These are phyloP conservation scores for Eragrostis nindensis DNA, from an alignment of 176 grass and related monocot species.

Conservation along the genomic window DNA sequence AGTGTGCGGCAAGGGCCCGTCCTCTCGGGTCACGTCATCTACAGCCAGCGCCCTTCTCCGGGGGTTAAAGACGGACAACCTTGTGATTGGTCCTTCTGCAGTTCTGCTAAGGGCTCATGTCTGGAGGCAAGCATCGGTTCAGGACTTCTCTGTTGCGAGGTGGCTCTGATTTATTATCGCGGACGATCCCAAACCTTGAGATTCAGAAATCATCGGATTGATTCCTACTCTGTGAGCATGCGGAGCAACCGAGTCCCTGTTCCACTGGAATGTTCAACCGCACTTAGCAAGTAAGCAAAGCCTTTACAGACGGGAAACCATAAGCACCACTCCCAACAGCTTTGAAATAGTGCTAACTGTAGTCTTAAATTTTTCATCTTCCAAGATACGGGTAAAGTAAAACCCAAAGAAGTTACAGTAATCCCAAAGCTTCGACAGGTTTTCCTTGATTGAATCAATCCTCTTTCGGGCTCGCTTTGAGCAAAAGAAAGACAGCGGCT, in stretches of 20 bases:
- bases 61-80: too few relatives aligned
- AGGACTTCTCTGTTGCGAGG: too few relatives aligned
- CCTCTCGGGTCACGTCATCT: background rate
- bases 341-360: too few relatives aligned
- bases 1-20: background rate
- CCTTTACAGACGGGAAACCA: too few relatives aligned
- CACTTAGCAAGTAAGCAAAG: background rate
- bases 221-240: background rate
- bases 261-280: too few relatives aligned
- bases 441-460: conserved; percentile 30
- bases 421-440: background rate
- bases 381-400: background rate
- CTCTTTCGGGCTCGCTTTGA: conserved; percentile 52
- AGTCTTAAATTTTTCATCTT: background rate
- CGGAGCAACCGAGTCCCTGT: too few relatives aligned
- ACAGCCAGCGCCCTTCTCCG: background rate
- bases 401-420: background rate
- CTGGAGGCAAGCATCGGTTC: too few relatives aligned
- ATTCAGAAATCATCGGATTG: background rate
- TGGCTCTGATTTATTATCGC: too few relatives aligned
- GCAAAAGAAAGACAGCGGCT: conserved; percentile 56
- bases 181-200: too few relatives aligned
- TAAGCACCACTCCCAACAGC: background rate
- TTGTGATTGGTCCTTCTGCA: too few relatives aligned
- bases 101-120: too few relatives aligned